Base-by-base conservation (phyloP, 768 basidiomycete genomes). In the Erythrobasidium yunnanense region DNA sequence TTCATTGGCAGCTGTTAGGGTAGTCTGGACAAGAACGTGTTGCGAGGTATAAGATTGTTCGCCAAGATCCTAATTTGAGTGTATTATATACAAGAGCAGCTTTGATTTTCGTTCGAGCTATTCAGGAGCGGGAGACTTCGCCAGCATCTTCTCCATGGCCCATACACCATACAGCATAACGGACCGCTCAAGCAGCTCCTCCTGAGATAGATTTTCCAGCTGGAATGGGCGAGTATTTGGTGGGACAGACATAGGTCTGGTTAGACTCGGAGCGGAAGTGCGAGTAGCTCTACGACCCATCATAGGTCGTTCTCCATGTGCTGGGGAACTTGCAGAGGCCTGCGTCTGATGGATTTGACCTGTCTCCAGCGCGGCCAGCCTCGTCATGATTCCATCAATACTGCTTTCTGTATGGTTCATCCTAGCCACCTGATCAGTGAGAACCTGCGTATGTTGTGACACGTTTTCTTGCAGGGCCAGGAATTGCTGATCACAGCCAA, bases 81-180 rank as follows among this genome's bases (percentile, higher is more conserved):
- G n/a, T n/a, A n/a, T n/a, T n/a, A n/a, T n/a, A n/a, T n/a, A n/a
- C n/a, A n/a, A n/a, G n/a, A n/a, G n/a, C n/a, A n/a, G n/a, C n/a
- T n/a, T n/a, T n/a, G n/a, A n/a, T n/a, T n/a, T n/a, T n/a, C n/a
- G n/a, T n/a, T n/a, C n/a, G n/a, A n/a, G n/a, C n/a, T n/a, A 42
- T 42, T 42, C 11, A 11, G 38, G 11, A 11, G 38, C 11, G 11
- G 38, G 38, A 42, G 11, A 11, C n/a, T n/a, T 11, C 38, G 38
- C 11, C n/a, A 42, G n/a, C 11, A 42, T n/a, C 38, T 58, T 58
- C 38, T 58, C 56, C n/a, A 58, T 15, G 2, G 56, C 56, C 56
- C 56, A 58, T 8, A 58, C 56, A 17, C 56, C 56, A 58, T 58
- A 58, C 4, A 58, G 56, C 56, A 46, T 58, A 7, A 58, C 45